Base-by-base conservation (phyloP, 2,329 filamentous ascomycete genomes). In the Penicillium freii region DNA sequence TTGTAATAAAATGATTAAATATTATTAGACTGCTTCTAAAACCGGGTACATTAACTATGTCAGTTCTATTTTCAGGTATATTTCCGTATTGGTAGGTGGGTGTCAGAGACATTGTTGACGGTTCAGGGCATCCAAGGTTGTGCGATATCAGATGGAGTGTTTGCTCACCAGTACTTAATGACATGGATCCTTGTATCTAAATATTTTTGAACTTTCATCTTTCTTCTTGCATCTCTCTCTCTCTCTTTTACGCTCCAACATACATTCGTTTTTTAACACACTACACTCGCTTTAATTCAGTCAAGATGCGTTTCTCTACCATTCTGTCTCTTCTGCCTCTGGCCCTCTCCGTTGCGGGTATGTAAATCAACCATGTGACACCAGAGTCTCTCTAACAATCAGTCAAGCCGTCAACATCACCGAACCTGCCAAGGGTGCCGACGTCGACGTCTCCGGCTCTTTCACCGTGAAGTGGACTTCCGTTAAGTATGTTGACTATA, bases 381-480 rank as follows among this genome's bases (percentile, higher is more conserved):
- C 23, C 21, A 50, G 25, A 11, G 11, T 29, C 13, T 23, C 23
- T 36, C 50, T 61, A 38, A 59, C 39, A 42, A 31, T 13, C n/a
- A 7, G 10, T 19, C 3, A 31, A 76, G 74, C 73, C 49, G 62
- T 76, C 42, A 56, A 62, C 9, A 67, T 77, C 55, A 75, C 71
- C 25, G 66, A 68, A 36, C 75, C 75, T 27, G 61, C 62, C 49
- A 66, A 71, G 57, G 66, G 66, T 50, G 66, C 62, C 8, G 58
- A 67, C 10, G 57, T 76, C 57, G 71, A 75, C 51, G 58, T 75
- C 17, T 70, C 69, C 47, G 57, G 57, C 34, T 68, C 67, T 34
- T 70, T 75, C 58, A 67, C 69, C n/a, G 69, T 78, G 55, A 72
- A 72, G 55, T 78, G 76, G 76, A 65, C 59, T 29, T 70, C 64